Base-by-base conservation (phyloP, 331 rosid species). In the Quercus phellos region DNA sequence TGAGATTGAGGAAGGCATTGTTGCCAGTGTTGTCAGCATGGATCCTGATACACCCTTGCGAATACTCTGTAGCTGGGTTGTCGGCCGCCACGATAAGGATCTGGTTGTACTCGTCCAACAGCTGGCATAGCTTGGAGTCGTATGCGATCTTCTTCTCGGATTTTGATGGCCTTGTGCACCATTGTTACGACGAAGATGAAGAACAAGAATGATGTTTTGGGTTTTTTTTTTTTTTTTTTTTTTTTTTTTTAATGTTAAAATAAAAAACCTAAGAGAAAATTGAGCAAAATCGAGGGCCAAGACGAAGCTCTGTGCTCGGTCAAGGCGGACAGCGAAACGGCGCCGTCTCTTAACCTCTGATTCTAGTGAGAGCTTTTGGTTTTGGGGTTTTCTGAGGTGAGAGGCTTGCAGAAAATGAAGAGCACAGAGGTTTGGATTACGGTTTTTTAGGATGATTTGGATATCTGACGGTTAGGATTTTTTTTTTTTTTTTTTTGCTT, bases 291-390 rank as follows among this genome's bases (percentile, higher is more conserved):
- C 55, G 90, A 92, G 97, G 97, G 87, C 97, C 98, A 83, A 88
- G 98, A 90, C 89, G 83, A 80, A 22, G 85, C 84, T 2, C 1
- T 2, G 30, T 1, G 84, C 90, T 89, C 26, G 2, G 85, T 85
- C 97, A 92, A 90, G 96, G 98, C 87, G 96, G 93, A 94, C 94
- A 87, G 98, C 96, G 0, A 68, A 13, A 18, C 79, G 35, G 61
- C 7, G 94, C 97, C 85, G 93, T 88, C 94, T 61, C 98, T 89
- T 92, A 94, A 88, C 97, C 97, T 77, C 87, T 63, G 4, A 11
- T 18, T 66, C 22, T 35, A 18, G 19, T 10, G 2, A 46, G 51
- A 12, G 64, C 16, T 0, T 34, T 13, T 29, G 51, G 27, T 51
- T 32, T 66, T 34, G 26, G 6, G 17, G 51, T 11, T 46, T 6